Percentiles rank a stretch among this genome's conserved stretches.
Conservation (phyloP, 768 basidiomycete species). For the Boletus subparvulus region DNA sequence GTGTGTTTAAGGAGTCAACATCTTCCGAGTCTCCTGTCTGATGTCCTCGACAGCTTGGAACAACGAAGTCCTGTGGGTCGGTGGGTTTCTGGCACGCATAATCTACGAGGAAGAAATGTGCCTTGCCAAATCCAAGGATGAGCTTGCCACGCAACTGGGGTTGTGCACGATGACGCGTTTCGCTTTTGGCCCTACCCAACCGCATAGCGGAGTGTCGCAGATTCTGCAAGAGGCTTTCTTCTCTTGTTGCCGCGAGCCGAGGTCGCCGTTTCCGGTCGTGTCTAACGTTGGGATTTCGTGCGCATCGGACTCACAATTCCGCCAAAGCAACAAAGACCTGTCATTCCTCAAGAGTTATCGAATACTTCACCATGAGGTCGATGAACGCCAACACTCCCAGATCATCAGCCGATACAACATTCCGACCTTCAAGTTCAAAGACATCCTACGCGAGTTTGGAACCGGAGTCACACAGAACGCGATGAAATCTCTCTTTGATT, state of each 20-base stretch:
- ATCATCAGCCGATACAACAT: constrained; percentile 11
- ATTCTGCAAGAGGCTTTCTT: constrained; percentile 17
- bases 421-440: not conserved
- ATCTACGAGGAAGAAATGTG: constrained; percentile 84
- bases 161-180: constrained; percentile 84
- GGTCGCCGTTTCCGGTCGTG: constrained; percentile 14
- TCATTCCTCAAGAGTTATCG: constrained; percentile 7
- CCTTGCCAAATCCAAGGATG: not conserved
- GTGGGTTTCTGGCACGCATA: constrained; percentile 76
- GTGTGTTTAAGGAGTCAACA: constrained; percentile 20
- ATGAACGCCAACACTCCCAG: not conserved
- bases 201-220: constrained; percentile 31
- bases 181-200: constrained; percentile 43
- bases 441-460: constrained; percentile 14
- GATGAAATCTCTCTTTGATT: constrained; percentile 9
- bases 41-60: constrained; percentile 68
- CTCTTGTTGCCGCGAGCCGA: not conserved
- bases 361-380: constrained; percentile 3
- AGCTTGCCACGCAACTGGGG: constrained; percentile 29
- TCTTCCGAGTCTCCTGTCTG: not conserved
- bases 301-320: constrained; percentile 1
- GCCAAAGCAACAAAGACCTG: not conserved
- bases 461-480: constrained; percentile 5
- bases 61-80: constrained; percentile 76
- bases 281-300: constrained; percentile 8